Conservation (phyloP, 1,284 basidiomycete genomes). For the Gymnopus androsaceus region DNA sequence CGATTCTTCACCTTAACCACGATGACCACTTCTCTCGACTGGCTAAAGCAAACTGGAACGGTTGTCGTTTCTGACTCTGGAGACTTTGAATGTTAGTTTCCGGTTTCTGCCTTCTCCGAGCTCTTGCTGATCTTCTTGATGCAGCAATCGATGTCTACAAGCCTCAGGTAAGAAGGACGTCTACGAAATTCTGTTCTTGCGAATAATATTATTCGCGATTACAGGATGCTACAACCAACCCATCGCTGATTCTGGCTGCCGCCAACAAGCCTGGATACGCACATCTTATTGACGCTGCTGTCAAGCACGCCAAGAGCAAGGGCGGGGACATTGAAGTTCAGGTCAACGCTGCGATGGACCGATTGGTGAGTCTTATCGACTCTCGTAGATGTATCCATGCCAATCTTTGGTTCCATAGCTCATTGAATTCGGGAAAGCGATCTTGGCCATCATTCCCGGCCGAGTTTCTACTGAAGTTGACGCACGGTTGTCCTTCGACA, state of each 20-base stretch:
- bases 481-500: conserved; percentile 95
- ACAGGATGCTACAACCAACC: conserved; percentile 93
- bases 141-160: conserved; percentile 89
- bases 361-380: conserved; percentile 68
- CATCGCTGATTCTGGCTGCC: conserved; percentile 90
- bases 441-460: conserved; percentile 94
- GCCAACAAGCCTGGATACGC: conserved; percentile 89
- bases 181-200: no score
- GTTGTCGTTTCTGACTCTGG: conserved; percentile 94
- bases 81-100: conserved; percentile 74
- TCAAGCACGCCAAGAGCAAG: conserved; percentile 82
- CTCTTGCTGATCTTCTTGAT: conserved; percentile 15
- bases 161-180: conserved; percentile 69
- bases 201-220: neutral
- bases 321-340: conserved; percentile 74
- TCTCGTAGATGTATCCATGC: neutral
- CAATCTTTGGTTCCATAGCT: conserved; percentile 50
- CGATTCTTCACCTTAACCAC: conserved; percentile 26
- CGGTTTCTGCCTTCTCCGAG: neutral
- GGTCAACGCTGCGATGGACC: conserved; percentile 80
- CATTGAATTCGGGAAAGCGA: conserved; percentile 96
- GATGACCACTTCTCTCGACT: conserved; percentile 89
- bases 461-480: conserved; percentile 99
- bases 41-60: conserved; percentile 88
- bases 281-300: conserved; percentile 82